Evolutionary conservation across 441 rosid genomes (phyloP).

Genomic region (Codiaeum variegatum): DNA sequence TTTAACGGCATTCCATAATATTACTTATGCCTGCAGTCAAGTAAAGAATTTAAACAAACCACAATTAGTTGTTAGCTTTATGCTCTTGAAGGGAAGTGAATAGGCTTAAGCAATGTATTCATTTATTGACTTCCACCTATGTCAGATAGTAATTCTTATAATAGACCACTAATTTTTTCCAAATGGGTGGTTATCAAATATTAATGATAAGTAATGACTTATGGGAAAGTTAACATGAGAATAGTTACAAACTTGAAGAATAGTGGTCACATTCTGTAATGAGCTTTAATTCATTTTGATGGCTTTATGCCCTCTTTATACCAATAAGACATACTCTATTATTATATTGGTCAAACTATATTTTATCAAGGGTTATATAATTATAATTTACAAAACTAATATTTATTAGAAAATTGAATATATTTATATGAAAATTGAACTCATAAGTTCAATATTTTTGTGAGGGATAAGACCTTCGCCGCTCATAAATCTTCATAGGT

Average conservation of each 20-base stretch:
- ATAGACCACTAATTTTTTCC: not conserved
- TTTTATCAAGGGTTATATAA: too few species aligned
- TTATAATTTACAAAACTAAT: too few species aligned
- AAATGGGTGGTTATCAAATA: not conserved
- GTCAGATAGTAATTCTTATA: not conserved
- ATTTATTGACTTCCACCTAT: not conserved
- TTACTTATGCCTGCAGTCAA: not conserved
- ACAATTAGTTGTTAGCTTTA: not conserved
- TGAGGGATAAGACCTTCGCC: too few species aligned
- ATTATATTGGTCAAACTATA: constrained; percentile 1
- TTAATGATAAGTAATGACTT: too few species aligned
- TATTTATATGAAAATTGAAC: too few species aligned
- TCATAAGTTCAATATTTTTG: too few species aligned
- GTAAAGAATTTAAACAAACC: not conserved
- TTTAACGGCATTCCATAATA: not conserved
- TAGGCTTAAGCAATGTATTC: not conserved
- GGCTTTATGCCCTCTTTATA: not conserved
- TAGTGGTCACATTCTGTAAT: not conserved
- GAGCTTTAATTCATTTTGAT: not conserved
- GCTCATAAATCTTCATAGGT: too few species aligned
- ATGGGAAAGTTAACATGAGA: too few species aligned
- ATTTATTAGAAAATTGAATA: too few species aligned
- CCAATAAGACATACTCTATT: too few species aligned
- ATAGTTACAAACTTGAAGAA: not conserved
- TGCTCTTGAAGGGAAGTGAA: not conserved